phyloP scores from a whole-genome alignment of 495 filamentous ascomycete genomes.

The Peziza echinospora region DNA sequence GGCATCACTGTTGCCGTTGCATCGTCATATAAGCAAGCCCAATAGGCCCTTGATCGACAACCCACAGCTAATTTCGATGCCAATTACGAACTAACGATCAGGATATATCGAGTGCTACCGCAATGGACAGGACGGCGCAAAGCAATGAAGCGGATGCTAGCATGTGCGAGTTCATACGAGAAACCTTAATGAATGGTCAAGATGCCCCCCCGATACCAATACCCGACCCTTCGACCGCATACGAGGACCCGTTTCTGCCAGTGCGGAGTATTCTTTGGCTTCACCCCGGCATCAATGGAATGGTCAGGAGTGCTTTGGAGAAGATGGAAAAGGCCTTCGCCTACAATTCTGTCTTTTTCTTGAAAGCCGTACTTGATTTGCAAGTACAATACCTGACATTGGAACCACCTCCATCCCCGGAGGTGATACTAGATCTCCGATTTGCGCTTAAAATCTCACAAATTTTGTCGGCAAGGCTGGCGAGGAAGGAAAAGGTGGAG shows the following conservation, averaged over 20 bases:
- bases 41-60: too few relatives aligned
- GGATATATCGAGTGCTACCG: too few relatives aligned
- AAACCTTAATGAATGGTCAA: not conserved
- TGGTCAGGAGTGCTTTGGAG: constrained; percentile 13
- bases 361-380: constrained; percentile 19
- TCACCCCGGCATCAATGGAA: constrained; percentile 13
- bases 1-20: too few relatives aligned
- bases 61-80: too few relatives aligned
- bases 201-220: not conserved
- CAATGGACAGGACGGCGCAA: not conserved
- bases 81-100: too few relatives aligned
- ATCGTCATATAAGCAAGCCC: too few relatives aligned
- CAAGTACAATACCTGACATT: constrained; percentile 13
- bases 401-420: constrained; percentile 4
- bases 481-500: constrained; percentile 16
- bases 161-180: not conserved
- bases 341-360: constrained; percentile 19
- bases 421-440: constrained; percentile 9
- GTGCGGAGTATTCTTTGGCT: constrained; percentile 16
- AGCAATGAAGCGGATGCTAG: not conserved
- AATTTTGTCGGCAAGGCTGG: constrained; percentile 14
- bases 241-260: constrained; percentile 12
- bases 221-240: not conserved
- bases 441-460: constrained; percentile 14
- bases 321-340: constrained; percentile 19